These are phyloP conservation scores for Niveomyces coronatus DNA, from an alignment of 2,329 filamentous ascomycete genomes.

Conservation along the genomic window DNA sequence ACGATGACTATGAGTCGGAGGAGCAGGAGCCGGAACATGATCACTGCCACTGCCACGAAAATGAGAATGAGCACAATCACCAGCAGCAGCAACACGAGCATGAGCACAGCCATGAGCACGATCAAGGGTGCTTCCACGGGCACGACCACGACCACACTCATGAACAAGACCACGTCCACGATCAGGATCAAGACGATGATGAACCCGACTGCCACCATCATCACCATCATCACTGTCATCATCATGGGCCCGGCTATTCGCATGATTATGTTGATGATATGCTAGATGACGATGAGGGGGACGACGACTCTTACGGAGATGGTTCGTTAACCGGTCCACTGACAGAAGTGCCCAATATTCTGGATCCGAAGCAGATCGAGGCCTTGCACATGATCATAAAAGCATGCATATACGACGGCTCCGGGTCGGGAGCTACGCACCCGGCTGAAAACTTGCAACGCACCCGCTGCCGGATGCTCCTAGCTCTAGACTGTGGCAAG, in stretches of 20 bases:
- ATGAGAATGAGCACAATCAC: slow-evolving; percentile 12
- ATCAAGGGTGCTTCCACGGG: too few relatives aligned
- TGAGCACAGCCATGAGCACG: slow-evolving; percentile 14
- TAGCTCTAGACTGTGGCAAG: slow-evolving; percentile 82
- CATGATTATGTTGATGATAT: slow-evolving; percentile 43
- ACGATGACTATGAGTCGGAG: slow-evolving; percentile 38
- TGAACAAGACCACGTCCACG: slow-evolving; percentile 15
- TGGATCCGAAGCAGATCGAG: slow-evolving; percentile 92
- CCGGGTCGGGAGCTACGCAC: slow-evolving; percentile 56
- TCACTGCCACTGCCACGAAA: slow-evolving; percentile 17
- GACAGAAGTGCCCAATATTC: slow-evolving; percentile 87
- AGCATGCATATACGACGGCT: slow-evolving; percentile 80
- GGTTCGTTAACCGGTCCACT: slow-evolving; percentile 73
- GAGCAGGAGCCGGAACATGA: slow-evolving; percentile 37
- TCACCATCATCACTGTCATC: slow-evolving; percentile 15
- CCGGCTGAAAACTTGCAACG: slow-evolving; percentile 78
- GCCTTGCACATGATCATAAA: slow-evolving; percentile 96
- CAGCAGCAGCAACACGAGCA: slow-evolving; percentile 11
- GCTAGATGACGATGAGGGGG: slow-evolving; percentile 56
- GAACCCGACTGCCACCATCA: slow-evolving; percentile 10
- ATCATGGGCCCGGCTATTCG: slow-evolving; percentile 26
- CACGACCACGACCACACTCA: slow-evolving; percentile 18
- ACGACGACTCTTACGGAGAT: slow-evolving; percentile 69
- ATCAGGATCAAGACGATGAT: slow-evolving; percentile 23
- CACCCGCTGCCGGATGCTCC: slow-evolving; percentile 77